These are phyloP conservation scores for Xanthoconium purpureum DNA, from an alignment of 768 basidiomycete genomes.

Conservation along the genomic window DNA sequence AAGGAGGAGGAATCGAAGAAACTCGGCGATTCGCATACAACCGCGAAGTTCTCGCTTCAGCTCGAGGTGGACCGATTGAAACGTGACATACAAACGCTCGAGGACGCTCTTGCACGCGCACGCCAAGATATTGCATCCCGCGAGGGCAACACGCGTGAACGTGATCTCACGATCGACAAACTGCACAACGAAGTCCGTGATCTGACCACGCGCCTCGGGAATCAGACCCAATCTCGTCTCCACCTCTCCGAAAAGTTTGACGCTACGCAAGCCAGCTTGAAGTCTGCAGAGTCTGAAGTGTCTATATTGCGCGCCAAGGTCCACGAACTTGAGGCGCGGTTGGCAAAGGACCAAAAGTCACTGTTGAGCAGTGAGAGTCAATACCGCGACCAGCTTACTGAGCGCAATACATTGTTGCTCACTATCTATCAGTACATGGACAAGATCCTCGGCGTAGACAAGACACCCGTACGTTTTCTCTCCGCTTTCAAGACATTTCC, in stretches of 20 bases:
- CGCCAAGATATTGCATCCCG: conserved; percentile 65
- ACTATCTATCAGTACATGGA: conserved; percentile 96
- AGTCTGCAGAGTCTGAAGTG: conserved; percentile 67
- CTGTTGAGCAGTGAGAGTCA: conserved; percentile 70
- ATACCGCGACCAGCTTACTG: conserved; percentile 89
- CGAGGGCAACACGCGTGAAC: conserved; percentile 63
- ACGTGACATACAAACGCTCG: conserved; percentile 76
- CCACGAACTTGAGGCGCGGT: conserved; percentile 71
- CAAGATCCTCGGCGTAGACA: conserved; percentile 87
- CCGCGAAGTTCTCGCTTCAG: conserved; percentile 81
- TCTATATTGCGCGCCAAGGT: conserved; percentile 55
- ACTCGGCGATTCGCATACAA: conserved; percentile 80
- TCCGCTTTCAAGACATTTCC: background rate
- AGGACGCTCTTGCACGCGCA: conserved; percentile 73
- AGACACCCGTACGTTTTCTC: conserved; percentile 63
- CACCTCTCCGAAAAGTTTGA: conserved; percentile 92
- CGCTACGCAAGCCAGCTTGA: conserved; percentile 53
- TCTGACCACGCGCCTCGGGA: conserved; percentile 70
- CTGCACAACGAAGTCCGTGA: conserved; percentile 80
- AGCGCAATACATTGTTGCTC: conserved; percentile 85
- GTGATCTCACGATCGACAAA: conserved; percentile 70
- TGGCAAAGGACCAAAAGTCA: conserved; percentile 79
- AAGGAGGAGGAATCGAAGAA: conserved; percentile 76
- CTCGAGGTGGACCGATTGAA: conserved; percentile 85
- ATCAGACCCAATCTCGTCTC: conserved; percentile 83